Evolutionary conservation across 305 asterid genomes (phyloP), one percentile per base, ranked within the genome.

Genomic region (Fraxinus greggii): DNA sequence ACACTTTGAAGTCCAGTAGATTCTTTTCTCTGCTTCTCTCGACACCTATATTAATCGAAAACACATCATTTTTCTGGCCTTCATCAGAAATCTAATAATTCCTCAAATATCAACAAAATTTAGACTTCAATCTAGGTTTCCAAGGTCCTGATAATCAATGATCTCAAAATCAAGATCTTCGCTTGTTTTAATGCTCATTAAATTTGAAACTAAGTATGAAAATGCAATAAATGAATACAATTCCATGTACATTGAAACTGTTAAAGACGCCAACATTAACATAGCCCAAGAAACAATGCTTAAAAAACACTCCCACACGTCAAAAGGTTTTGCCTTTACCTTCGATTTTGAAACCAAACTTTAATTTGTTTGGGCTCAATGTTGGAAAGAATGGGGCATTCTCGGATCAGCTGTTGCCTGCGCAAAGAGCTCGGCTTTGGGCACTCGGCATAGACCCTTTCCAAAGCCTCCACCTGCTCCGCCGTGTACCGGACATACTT

Each of bases 381-480:
- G 88, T 95, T 93, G 69, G 93, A 86, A 15, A 95, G 92, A 85
- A 92, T 92, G 36, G 95, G 97, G 85, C 97, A 93, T 83, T 95
- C 98, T 31, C 98, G 87, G 80, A 95, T 92, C 88, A 95, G 90
- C 83, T 95, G 98, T 86, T 95, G 98, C 23, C 98, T 86, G 74
- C 97, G 97, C 81, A 93, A 63, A 0, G 99, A 95, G 74, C 96
- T 94, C 45, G 98, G 99, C 84, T 95, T 95, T 1, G 99, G 99
- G 84, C 97, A 95, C 84, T 92, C 98, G 3, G 97, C 88, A 82
- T 95, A 95, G 69, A 92, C 97, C 88, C 99, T 94, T 83, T 95
- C 99, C 90, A 95, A 84, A 48, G 97, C 99, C 82, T 95, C 99
- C 86, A 95, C 95, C 84, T 95, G 99, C 91, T 95, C 98, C 36